Evolutionary conservation across 768 basidiomycete species (phyloP).

Genomic region (Xerocomus brunneocitrinus): DNA sequence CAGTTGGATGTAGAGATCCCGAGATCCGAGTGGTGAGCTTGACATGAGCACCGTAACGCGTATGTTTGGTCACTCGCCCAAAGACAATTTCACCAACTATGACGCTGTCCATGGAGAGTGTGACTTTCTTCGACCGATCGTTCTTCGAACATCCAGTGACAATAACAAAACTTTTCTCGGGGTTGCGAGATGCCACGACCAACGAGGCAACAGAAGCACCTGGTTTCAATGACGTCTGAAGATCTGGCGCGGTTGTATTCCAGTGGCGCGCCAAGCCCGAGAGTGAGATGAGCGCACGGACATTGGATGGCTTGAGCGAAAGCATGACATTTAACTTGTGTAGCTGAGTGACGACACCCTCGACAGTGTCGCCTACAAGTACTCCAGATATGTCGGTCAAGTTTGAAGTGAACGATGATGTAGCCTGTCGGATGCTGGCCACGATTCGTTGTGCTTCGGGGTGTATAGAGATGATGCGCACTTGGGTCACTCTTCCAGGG

Average conservation of each 20-base stretch:
- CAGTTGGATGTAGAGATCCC: slow-evolving; percentile 79
- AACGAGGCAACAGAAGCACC: slow-evolving; percentile 74
- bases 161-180: slow-evolving; percentile 81
- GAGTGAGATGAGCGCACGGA: slow-evolving; percentile 81
- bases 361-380: slow-evolving; percentile 70
- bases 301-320: slow-evolving; percentile 60
- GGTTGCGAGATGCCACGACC: slow-evolving; percentile 84
- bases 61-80: slow-evolving; percentile 76
- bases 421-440: slow-evolving; percentile 84
- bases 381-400: slow-evolving; percentile 64
- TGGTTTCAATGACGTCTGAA: slow-evolving; percentile 55
- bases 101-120: slow-evolving; percentile 63
- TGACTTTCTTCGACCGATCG: slow-evolving; percentile 42
- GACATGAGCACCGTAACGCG: slow-evolving; percentile 66
- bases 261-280: slow-evolving; percentile 84
- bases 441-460: slow-evolving; percentile 58
- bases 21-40: slow-evolving; percentile 69
- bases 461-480: slow-evolving; percentile 69
- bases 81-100: slow-evolving; percentile 69
- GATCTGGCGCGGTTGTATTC: slow-evolving; percentile 56
- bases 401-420: slow-evolving; percentile 44
- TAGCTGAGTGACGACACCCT: slow-evolving; percentile 70
- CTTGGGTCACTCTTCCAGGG: slow-evolving; percentile 79
- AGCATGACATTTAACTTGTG: slow-evolving; percentile 84
- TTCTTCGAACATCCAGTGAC: slow-evolving; percentile 72